Base-by-base conservation (phyloP, 2,329 filamentous ascomycete species). In the Passalora sequoiae region DNA sequence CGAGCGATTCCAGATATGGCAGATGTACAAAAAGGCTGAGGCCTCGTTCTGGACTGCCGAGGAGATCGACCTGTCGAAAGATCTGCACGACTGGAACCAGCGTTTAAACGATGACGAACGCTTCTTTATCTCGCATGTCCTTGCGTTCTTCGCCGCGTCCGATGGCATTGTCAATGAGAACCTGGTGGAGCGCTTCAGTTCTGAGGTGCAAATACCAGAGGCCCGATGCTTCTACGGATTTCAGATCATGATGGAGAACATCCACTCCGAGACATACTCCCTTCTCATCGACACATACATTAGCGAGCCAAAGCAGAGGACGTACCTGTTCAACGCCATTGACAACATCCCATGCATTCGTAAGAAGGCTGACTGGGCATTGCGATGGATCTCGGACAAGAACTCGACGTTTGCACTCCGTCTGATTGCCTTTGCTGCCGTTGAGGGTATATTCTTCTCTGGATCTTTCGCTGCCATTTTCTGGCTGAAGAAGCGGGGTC, bases 191-290 rank as follows among this genome's bases (percentile, higher is more conserved):
- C 87, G 92, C 53, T 98, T 98, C 81, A 94, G 87, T 62, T 83
- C 80, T 55, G 92, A 98, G 72, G 91, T 98, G 21, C 92, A 98
- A 73, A 83, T 97, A 46, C 91, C 92, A 8, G 92, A 98, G 73
- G 92, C 92, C 54, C 89, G 92, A 62, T 98, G 92, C 82, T 98
- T 98, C 79, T 98, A 98, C 70, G 92, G 92, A 54, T 98, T 98
- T 80, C 92, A 98, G 76, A 97, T 97, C 75, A 98, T 98, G 92
- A 97, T 98, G 87, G 92, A 98, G 78, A 98, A 98, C 75, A 95
- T 98, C 63, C 92, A 98, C 79, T 96, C 92, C 12, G 92, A 98
- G 76, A 98, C 92, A 42, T 98, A 98, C 80, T 97, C 91, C 15
- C 83, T 98, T 25, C 83, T 98, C 66, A 98, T 98, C 67, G 92